phyloP scores from a whole-genome alignment of 305 asterid genomes.

The Petunia hybrid region DNA sequence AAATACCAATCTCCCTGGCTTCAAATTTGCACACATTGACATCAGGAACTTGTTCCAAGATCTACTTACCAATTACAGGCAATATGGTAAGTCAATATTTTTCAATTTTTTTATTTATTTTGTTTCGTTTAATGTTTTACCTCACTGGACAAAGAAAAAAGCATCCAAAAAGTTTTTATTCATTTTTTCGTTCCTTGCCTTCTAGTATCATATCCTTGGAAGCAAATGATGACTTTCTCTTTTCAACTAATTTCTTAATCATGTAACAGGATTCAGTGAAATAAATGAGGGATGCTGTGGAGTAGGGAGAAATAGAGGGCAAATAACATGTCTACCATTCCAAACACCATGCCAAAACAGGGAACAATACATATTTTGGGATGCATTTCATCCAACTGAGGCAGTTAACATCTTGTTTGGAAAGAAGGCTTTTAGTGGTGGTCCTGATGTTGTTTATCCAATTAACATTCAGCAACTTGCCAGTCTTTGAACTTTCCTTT shows the following conservation, averaged over 20 bases:
- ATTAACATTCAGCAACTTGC: conserved; percentile 50
- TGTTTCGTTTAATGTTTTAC: too few species aligned
- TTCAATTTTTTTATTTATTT: not conserved
- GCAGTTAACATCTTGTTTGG: conserved; percentile 54
- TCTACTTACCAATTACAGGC: conserved; percentile 31
- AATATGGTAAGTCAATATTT: conserved; percentile 26
- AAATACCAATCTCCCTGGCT: conserved; percentile 47
- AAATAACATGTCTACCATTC: conserved; percentile 57
- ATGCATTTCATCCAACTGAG: conserved; percentile 60
- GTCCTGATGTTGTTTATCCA: conserved; percentile 45
- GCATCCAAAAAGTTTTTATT: not conserved
- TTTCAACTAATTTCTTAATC: not conserved
- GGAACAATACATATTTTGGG: conserved; percentile 56
- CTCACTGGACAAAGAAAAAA: not conserved
- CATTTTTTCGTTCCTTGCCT: not conserved
- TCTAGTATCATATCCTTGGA: not conserved
- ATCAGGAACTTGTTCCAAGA: conserved; percentile 52
- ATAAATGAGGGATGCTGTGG: conserved; percentile 57
- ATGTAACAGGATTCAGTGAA: conserved; percentile 50
- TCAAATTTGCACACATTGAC: conserved; percentile 55
- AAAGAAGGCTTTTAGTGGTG: conserved; percentile 49
- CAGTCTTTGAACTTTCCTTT: conserved; percentile 33
- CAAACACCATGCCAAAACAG: conserved; percentile 51
- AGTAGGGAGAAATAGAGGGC: conserved; percentile 58
- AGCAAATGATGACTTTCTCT: not conserved